Conservation (phyloP, 2,329 filamentous ascomycete genomes). For the Aspergillus latus region DNA sequence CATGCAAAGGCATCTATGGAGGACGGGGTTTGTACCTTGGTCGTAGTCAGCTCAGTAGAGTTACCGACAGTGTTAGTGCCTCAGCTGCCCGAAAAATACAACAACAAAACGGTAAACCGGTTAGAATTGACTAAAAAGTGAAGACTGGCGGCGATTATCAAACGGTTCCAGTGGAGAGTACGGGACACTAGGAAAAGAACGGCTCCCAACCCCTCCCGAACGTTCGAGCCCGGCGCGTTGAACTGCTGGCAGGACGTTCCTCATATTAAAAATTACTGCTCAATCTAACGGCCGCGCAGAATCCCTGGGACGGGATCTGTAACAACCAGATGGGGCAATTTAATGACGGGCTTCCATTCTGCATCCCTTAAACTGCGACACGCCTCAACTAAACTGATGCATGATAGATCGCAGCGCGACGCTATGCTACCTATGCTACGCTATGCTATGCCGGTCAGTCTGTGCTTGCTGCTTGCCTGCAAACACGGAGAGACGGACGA, state of each 20-base stretch:
- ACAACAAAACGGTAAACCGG: not conserved
- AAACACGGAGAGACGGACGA: constrained; percentile 1
- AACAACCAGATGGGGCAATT: constrained; percentile 11
- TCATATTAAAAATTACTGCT: not conserved
- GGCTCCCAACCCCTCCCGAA: constrained; percentile 18
- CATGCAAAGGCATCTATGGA: too few species aligned
- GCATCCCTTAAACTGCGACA: constrained; percentile 11
- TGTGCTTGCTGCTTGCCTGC: constrained; percentile 5
- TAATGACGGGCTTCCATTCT: constrained; percentile 5
- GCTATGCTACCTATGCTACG: not conserved
- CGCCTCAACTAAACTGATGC: constrained; percentile 7
- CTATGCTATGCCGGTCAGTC: not conserved
- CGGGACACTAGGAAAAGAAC: constrained; percentile 22
- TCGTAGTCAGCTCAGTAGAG: not conserved
- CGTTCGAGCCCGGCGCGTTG: constrained; percentile 21
- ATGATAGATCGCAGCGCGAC: constrained; percentile 14
- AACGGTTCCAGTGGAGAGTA: constrained; percentile 21
- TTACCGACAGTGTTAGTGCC: too few species aligned
- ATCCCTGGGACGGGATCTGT: constrained; percentile 12
- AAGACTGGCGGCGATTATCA: constrained; percentile 18
- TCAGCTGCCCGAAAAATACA: not conserved
- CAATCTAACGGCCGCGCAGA: constrained; percentile 3
- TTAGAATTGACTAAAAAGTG: constrained; percentile 1
- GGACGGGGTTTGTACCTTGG: too few species aligned
- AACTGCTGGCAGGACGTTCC: constrained; percentile 2